phyloP scores from a whole-genome alignment of 352 stramenopile genomes.

The Phytophthora melonis region DNA sequence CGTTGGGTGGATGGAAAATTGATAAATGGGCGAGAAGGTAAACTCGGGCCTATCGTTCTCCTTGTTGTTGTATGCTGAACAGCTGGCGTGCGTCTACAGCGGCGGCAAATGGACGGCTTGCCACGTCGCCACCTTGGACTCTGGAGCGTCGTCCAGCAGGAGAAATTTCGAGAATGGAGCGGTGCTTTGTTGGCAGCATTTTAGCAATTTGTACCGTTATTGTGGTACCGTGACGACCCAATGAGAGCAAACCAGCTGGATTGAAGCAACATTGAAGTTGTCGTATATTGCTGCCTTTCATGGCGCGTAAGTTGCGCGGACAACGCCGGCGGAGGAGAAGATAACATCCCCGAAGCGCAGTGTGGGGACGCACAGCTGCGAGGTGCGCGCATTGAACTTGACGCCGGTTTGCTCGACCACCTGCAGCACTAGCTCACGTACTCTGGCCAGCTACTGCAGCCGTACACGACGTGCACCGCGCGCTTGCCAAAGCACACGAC shows the following conservation, averaged over 20 bases:
- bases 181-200: background rate
- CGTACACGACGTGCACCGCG: too few species aligned
- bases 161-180: conserved; percentile 45
- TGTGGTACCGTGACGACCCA: background rate
- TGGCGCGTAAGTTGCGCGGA: too few species aligned
- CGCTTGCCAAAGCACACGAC: too few species aligned
- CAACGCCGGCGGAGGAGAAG: too few species aligned
- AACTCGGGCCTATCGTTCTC: background rate
- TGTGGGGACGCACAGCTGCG: too few species aligned
- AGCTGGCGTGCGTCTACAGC: background rate
- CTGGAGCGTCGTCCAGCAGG: conserved; percentile 4
- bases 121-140: conserved; percentile 14
- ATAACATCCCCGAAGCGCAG: too few species aligned
- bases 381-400: too few species aligned
- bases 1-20: conserved; percentile 8
- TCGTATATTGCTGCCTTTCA: background rate
- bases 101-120: conserved; percentile 4
- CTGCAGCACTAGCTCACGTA: too few species aligned
- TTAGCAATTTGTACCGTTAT: background rate
- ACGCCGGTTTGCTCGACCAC: too few species aligned
- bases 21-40: background rate
- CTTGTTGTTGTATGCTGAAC: background rate
- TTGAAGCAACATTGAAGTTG: conserved; percentile 2
- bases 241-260: background rate
- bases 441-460: too few species aligned